Evolutionary conservation across 2,329 filamentous ascomycete genomes (phyloP).

Genomic region (Alternaria sp.): DNA sequence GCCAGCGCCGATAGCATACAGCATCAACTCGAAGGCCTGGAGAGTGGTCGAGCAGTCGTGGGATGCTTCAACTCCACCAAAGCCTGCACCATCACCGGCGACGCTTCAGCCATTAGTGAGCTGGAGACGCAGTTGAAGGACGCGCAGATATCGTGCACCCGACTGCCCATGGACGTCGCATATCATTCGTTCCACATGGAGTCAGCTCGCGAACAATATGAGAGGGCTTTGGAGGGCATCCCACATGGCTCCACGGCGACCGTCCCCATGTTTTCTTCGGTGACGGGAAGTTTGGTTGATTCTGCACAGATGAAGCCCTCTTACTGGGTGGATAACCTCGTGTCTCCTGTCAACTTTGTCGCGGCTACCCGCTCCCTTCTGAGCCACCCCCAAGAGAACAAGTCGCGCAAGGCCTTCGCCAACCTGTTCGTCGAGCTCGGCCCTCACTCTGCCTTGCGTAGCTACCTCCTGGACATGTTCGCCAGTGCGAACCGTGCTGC

Average conservation of each 20-base stretch:
- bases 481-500: not conserved
- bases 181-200: constrained; percentile 56
- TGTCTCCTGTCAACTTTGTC: constrained; percentile 18
- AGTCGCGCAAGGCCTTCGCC: constrained; percentile 7
- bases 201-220: not conserved
- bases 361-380: constrained; percentile 3
- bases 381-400: not conserved
- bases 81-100: constrained; percentile 55
- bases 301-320: constrained; percentile 2
- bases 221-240: constrained; percentile 2
- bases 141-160: constrained; percentile 7
- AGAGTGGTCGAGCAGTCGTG: constrained; percentile 2
- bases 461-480: constrained; percentile 6
- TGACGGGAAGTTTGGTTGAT: constrained; percentile 4
- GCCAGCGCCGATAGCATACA: not conserved
- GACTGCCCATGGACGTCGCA: constrained; percentile 7
- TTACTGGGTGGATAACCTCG: constrained; percentile 19
- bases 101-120: constrained; percentile 48
- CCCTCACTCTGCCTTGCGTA: constrained; percentile 10
- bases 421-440: constrained; percentile 11
- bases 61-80: constrained; percentile 49
- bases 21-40: not conserved
- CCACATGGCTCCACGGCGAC: not conserved
- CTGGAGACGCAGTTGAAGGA: constrained; percentile 13
- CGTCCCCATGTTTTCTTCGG: constrained; percentile 13